Evolutionary conservation across 2,329 filamentous ascomycete genomes (phyloP).

Genomic region (Talaromyces verruculosus): DNA sequence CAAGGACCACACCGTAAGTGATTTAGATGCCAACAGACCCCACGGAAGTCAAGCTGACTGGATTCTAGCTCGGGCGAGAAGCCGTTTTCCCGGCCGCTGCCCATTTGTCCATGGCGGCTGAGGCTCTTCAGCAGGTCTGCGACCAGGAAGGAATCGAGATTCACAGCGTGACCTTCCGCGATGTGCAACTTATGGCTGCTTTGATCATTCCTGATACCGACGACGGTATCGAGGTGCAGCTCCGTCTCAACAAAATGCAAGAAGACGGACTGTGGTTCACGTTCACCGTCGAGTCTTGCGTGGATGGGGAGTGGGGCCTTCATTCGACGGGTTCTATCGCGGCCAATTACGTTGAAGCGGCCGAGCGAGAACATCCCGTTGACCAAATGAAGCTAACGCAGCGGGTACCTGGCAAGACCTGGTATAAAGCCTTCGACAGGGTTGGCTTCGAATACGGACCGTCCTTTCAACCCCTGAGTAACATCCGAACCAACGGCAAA

Average conservation of each 20-base stretch:
- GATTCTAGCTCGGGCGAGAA: too few relatives aligned
- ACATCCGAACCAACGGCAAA: background rate
- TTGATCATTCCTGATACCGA: background rate
- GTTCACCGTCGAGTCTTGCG: too few relatives aligned
- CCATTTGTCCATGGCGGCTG: background rate
- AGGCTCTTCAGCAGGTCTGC: background rate
- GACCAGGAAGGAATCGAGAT: background rate
- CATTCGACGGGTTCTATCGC: too few relatives aligned
- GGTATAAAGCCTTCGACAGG: conserved; percentile 8
- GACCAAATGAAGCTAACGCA: too few relatives aligned
- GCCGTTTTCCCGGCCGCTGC: background rate
- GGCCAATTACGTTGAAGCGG: too few relatives aligned
- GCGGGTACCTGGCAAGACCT: conserved; percentile 12
- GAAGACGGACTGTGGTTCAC: too few relatives aligned
- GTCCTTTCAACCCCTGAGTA: conserved; percentile 9
- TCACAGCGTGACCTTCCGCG: background rate
- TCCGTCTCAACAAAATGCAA: background rate
- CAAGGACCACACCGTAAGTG: background rate
- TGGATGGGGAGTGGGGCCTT: too few relatives aligned
- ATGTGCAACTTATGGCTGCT: background rate
- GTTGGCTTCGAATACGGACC: conserved; percentile 23
- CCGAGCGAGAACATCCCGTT: too few relatives aligned
- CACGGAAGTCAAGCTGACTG: too few relatives aligned
- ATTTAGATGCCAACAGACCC: too few relatives aligned
- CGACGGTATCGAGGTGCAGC: background rate